Percentiles rank a stretch among this genome's conserved stretches.
Evolutionary conservation across 306 rosid genomes (phyloP).

Genomic region (Citrullus colocynthis): DNA sequence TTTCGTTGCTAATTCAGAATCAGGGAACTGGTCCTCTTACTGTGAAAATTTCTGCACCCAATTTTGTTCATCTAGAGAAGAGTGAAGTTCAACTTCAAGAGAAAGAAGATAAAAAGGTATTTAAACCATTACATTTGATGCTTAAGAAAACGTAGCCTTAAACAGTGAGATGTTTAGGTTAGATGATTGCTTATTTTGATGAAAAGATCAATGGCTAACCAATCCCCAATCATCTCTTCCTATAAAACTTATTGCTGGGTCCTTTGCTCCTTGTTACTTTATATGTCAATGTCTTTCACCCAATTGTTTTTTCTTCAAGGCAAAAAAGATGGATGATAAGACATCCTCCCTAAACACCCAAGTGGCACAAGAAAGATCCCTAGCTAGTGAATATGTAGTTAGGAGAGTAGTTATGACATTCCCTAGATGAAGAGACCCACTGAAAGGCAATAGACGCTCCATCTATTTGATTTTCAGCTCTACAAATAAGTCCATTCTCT

Average conservation of each 20-base stretch:
- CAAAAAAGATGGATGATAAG: background rate
- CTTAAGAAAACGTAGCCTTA: background rate
- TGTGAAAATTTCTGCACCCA: constrained; percentile 30
- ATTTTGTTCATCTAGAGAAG: constrained; percentile 24
- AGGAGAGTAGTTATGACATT: background rate
- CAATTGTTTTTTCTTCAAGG: background rate
- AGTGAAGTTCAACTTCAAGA: constrained; percentile 16
- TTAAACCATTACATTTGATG: background rate
- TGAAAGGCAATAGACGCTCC: background rate
- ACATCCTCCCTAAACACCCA: background rate
- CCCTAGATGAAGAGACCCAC: background rate
- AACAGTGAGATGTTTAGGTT: background rate
- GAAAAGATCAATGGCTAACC: background rate
- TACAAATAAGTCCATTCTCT: background rate
- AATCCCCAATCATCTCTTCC: background rate
- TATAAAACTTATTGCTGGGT: background rate
- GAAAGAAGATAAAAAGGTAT: constrained; percentile 26
- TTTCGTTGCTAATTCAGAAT: constrained; percentile 40
- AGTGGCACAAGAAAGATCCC: background rate
- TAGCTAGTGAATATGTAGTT: background rate
- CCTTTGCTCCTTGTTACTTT: background rate
- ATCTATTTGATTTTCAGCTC: background rate
- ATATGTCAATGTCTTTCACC: background rate
- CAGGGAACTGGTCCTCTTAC: constrained; percentile 20
- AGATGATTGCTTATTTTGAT: background rate